Base-by-base conservation (phyloP, 2,329 filamentous ascomycete species). In the Paradendryphiella salina region DNA sequence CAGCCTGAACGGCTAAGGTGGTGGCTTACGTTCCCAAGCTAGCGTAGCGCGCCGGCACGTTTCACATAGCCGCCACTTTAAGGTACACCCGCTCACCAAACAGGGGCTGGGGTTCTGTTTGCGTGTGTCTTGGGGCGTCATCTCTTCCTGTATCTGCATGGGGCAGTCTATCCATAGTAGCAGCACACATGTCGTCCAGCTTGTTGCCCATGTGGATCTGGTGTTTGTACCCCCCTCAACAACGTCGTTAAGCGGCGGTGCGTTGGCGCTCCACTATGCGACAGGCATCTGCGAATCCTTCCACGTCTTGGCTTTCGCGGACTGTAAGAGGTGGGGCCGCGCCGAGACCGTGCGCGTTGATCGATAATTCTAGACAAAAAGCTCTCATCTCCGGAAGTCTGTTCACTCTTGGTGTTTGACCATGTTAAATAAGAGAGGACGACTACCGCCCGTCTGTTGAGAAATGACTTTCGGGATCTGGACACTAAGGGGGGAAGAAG, bases 11-110 rank as follows among this genome's bases (percentile, higher is more conserved):
- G 44, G 44, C 44, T 32, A 37, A 18, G 32, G 37, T 42, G 32
- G 44, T 48, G 44, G 49, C 33, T 35, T 11, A 26, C 17, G 32
- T 38, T 52, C 17, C 32, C 40, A 32, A 42, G 49, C 49, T 43
- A 48, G 33, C 10, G 45, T 34, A 38, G 26, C 26, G 32, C 21
- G 44, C 38, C 39, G 40, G 43, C 34, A 44, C 21, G 44, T 52
- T 52, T 48, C 49, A 52, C 44, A 8, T 52, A 52, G 43, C 44
- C 49, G 49, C 44, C 49, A 52, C 49, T 29, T 31, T 48, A 44
- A 52, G 49, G 49, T 38, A 52, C 49, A 43, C 38, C 49, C 49
- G 49, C 49, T 42, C 36, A 36, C 37, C 29, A 17, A 42, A 42
- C 28, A 32, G 39, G 39, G 28, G 38, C 15, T 13, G 21, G 28